These are phyloP conservation scores for Colletotrichum sp. DNA, from an alignment of 2,329 filamentous ascomycete species.

Conservation along the genomic window DNA sequence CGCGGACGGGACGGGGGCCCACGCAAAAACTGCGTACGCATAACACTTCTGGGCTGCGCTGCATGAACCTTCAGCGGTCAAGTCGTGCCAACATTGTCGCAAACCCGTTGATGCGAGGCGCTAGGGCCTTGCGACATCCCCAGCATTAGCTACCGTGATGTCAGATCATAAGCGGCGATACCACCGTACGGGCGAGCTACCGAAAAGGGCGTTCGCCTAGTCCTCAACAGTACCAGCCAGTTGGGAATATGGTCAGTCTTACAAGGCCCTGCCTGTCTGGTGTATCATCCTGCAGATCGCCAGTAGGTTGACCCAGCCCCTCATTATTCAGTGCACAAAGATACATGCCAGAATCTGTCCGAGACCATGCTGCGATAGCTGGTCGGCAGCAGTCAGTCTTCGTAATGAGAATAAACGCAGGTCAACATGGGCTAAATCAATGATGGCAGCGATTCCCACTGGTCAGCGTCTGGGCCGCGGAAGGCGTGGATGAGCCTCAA, in stretches of 20 bases:
- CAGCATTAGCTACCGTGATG: background rate
- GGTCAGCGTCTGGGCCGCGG: background rate
- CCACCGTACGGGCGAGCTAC: background rate
- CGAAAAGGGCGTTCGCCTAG: slow-evolving; percentile 6
- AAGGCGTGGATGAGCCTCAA: slow-evolving; percentile 7
- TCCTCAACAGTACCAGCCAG: slow-evolving; percentile 8
- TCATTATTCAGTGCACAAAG: background rate
- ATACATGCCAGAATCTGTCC: background rate
- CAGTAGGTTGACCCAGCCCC: background rate
- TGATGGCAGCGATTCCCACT: background rate
- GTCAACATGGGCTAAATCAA: background rate
- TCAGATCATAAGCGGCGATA: background rate
- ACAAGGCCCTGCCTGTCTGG: slow-evolving; percentile 2
- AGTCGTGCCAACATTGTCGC: slow-evolving; percentile 4
- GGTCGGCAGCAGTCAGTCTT: background rate
- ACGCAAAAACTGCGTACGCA: background rate
- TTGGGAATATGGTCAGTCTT: slow-evolving; percentile 8
- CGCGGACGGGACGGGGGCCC: background rate
- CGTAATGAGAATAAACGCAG: background rate
- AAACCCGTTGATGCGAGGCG: background rate
- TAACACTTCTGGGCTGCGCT: background rate
- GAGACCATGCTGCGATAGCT: background rate
- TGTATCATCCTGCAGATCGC: slow-evolving; percentile 10
- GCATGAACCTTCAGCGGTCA: background rate
- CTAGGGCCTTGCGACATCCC: background rate